Evolutionary conservation across 257 asterid species (phyloP).

Genomic region (Nicotiana attenuata): DNA sequence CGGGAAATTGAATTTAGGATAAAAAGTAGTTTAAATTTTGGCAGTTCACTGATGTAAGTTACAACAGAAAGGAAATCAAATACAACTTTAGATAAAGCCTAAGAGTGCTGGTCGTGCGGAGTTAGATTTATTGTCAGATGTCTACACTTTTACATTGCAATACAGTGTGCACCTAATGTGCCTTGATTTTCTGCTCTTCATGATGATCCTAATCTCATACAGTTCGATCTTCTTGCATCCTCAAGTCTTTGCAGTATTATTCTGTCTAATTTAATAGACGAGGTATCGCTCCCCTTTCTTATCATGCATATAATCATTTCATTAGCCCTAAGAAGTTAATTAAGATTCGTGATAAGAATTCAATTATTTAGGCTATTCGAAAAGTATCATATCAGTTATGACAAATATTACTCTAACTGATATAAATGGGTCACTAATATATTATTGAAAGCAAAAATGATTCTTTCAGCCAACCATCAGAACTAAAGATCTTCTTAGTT

Average conservation of each 20-base stretch:
- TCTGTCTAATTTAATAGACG: not conserved
- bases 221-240: not conserved
- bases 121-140: not conserved
- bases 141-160: not conserved
- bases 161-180: not conserved
- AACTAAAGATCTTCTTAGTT: not conserved
- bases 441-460: not conserved
- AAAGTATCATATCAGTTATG: too few relatives aligned
- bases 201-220: not conserved
- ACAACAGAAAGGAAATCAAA: conserved; percentile 1
- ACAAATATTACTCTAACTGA: too few relatives aligned
- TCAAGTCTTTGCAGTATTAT: not conserved
- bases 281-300: not conserved
- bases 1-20: not conserved
- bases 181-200: not conserved
- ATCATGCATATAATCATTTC: too few relatives aligned
- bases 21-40: not conserved
- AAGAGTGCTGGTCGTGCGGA: not conserved
- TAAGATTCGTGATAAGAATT: too few relatives aligned
- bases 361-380: too few relatives aligned
- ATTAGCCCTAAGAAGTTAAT: too few relatives aligned
- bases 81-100: not conserved
- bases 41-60: not conserved
- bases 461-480: not conserved
- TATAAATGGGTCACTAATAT: not conserved